phyloP scores from a whole-genome alignment of 192 early-diverging fungal species.

The Chytriomyces sp. region DNA sequence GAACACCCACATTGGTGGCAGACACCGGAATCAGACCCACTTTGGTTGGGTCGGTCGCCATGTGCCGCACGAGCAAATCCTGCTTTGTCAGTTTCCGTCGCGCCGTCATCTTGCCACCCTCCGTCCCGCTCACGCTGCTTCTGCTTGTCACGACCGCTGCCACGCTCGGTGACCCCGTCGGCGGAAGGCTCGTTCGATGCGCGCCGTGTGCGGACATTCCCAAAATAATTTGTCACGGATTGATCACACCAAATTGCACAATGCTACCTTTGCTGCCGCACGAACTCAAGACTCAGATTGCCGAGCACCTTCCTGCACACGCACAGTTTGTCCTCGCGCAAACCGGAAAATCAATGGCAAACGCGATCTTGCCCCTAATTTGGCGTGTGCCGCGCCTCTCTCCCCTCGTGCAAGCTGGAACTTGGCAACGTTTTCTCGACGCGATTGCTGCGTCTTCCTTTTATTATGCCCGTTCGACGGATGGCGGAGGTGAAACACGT shows the following conservation, averaged over 20 bases:
- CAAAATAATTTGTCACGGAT: too few relatives aligned
- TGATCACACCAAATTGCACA: not conserved
- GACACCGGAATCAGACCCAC: slow-evolving; percentile 36
- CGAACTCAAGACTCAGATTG: slow-evolving; percentile 6
- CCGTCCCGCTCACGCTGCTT: not conserved
- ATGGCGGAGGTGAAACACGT: not conserved
- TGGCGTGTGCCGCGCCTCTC: slow-evolving; percentile 12
- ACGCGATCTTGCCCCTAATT: not conserved
- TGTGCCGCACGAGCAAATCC: not conserved
- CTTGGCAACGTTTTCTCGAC: slow-evolving; percentile 28
- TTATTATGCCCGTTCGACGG: not conserved
- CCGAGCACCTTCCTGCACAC: not conserved
- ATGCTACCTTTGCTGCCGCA: slow-evolving; percentile 6
- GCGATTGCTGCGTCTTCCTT: slow-evolving; percentile 20
- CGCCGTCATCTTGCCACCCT: too few relatives aligned
- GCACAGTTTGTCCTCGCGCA: not conserved
- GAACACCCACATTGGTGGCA: slow-evolving; percentile 18
- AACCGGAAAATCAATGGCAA: not conserved
- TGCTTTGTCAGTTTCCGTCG: not conserved
- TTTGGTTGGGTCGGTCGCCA: slow-evolving; percentile 18
- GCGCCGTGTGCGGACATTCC: too few relatives aligned
- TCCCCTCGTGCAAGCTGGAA: not conserved
- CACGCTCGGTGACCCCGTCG: too few relatives aligned
- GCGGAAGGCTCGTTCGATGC: too few relatives aligned
- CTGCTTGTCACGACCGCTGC: not conserved